Evolutionary conservation across 129 eudicot genomes (phyloP).

Genomic region (Apium graveolens): DNA sequence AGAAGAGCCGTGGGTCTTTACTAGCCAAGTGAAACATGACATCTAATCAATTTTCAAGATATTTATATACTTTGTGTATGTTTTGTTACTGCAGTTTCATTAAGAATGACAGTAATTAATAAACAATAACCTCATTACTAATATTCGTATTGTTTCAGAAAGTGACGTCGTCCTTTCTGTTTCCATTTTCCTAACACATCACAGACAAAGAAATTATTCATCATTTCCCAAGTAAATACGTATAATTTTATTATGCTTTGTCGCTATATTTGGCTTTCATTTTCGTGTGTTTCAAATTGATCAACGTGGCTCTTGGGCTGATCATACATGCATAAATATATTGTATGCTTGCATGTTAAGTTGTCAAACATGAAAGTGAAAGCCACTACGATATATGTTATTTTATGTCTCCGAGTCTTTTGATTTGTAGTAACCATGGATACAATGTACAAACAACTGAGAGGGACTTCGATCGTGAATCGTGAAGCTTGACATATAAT

Average conservation of each 20-base stretch:
- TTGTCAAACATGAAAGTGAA: background rate
- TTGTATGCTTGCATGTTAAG: background rate
- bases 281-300: background rate
- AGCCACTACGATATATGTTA: background rate
- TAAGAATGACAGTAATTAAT: background rate
- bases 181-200: background rate
- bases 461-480: background rate
- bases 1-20: too few species aligned
- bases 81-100: background rate
- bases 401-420: background rate
- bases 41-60: too few species aligned
- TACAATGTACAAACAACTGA: background rate
- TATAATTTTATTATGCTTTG: background rate
- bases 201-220: background rate
- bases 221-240: background rate
- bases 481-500: too few species aligned
- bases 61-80: too few species aligned
- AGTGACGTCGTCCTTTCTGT: background rate
- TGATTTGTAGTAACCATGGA: background rate
- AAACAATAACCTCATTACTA: background rate
- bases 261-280: conserved; percentile 9
- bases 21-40: too few species aligned
- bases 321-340: background rate
- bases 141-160: background rate
- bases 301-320: conserved; percentile 1